These are phyloP conservation scores for Pyrus pyrifolia DNA, from an alignment of 306 rosid species.

Conservation along the genomic window DNA sequence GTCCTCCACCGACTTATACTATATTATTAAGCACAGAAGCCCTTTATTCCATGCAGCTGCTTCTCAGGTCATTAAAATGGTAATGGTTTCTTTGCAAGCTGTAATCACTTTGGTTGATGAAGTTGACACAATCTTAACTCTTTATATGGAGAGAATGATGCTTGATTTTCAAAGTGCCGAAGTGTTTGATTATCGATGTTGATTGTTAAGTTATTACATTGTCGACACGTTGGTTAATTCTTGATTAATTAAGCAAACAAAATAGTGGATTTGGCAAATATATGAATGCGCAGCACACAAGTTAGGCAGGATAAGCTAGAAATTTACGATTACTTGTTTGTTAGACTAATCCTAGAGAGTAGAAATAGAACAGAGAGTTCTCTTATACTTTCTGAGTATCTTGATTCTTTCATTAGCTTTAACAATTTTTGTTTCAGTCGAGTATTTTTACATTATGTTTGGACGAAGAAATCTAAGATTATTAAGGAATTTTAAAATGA, in stretches of 20 bases:
- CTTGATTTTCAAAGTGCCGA: background rate
- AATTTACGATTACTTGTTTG: background rate
- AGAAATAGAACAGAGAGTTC: background rate
- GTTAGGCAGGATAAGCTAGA: background rate
- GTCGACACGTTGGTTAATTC: background rate
- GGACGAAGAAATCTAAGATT: too few relatives aligned
- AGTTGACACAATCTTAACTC: background rate
- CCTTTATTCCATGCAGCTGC: constrained; percentile 18
- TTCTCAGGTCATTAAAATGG: constrained; percentile 3
- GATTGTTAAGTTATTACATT: background rate
- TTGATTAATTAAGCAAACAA: background rate
- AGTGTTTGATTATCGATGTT: background rate
- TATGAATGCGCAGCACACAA: background rate
- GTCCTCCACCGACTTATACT: background rate
- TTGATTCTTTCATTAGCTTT: background rate
- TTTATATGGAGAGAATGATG: background rate
- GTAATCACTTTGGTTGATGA: constrained; percentile 23
- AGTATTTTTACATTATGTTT: too few relatives aligned
- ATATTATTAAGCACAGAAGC: constrained; percentile 9
- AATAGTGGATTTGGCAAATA: background rate
- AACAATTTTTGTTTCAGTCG: too few relatives aligned
- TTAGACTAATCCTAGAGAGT: background rate
- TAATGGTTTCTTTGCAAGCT: constrained; percentile 25
- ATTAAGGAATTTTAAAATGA: too few relatives aligned
- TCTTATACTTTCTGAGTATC: background rate